Evolutionary conservation across 2,329 filamentous ascomycete genomes (phyloP).

Genomic region (Colletotrichum salicis): DNA sequence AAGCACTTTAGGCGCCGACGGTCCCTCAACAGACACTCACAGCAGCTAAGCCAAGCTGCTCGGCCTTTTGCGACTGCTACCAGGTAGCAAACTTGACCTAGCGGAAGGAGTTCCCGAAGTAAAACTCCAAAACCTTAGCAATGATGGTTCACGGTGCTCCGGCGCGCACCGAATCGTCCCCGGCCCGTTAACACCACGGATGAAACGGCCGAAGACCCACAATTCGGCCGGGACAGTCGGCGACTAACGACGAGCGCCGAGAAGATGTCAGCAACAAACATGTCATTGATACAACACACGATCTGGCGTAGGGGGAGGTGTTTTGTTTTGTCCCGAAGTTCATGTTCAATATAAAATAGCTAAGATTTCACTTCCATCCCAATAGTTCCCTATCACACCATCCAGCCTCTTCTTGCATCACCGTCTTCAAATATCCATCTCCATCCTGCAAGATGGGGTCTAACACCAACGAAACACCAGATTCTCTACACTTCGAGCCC

Average conservation of each 20-base stretch:
- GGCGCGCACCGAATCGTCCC: neutral
- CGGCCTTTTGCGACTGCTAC: too few species aligned
- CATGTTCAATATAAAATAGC: neutral
- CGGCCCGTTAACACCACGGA: neutral
- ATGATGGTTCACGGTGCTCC: neutral
- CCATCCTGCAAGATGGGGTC: neutral
- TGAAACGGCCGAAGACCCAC: neutral
- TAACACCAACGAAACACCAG: slow-evolving; percentile 1
- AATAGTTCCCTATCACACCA: neutral
- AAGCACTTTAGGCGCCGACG: neutral
- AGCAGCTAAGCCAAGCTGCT: neutral
- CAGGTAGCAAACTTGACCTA: neutral
- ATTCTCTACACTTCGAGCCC: neutral
- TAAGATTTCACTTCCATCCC: neutral
- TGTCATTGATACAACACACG: neutral
- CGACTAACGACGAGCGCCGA: neutral
- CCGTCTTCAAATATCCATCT: neutral
- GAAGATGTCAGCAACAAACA: neutral
- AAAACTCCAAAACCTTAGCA: too few species aligned
- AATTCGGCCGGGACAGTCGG: neutral
- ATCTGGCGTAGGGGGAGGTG: neutral
- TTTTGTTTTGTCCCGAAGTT: neutral
- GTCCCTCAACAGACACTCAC: neutral
- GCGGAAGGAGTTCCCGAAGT: neutral
- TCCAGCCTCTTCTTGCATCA: neutral